phyloP scores from a whole-genome alignment of 345 rosid genomes.

The Raphanus raphanistrum region DNA sequence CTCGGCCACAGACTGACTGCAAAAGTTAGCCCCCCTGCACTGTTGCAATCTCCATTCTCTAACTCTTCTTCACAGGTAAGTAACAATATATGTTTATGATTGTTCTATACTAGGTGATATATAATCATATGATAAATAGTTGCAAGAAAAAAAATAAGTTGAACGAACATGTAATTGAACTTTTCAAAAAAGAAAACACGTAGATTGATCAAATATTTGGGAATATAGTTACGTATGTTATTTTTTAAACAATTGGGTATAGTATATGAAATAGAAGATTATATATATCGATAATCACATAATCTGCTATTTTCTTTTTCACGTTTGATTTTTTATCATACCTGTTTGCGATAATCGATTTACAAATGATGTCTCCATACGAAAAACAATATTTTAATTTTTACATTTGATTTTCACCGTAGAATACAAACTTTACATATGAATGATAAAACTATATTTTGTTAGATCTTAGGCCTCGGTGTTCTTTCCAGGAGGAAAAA shows the following conservation, averaged over 20 bases:
- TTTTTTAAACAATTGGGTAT: neutral
- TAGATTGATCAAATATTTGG: neutral
- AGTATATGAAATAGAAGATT: neutral
- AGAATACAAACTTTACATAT: neutral
- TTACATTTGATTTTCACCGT: neutral
- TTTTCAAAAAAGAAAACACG: too few relatives aligned
- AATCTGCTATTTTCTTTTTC: neutral
- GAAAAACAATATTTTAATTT: neutral
- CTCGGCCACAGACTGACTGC: constrained; percentile 6
- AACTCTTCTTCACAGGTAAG: constrained; percentile 8
- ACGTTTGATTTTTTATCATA: neutral
- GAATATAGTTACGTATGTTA: neutral
- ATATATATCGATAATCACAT: neutral
- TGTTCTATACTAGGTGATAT: neutral
- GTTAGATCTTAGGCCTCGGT: neutral
- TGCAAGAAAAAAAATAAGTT: neutral
- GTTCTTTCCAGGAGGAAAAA: neutral
- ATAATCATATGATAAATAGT: constrained; percentile 2
- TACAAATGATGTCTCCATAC: neutral
- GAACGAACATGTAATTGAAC: neutral
- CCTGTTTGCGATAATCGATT: neutral
- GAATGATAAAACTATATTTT: neutral
- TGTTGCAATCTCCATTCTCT: neutral
- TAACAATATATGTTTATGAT: neutral
- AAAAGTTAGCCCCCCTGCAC: too few relatives aligned